These are phyloP conservation scores for Avena atlantica DNA, from an alignment of 176 grass and related monocot genomes.

Conservation along the genomic window DNA sequence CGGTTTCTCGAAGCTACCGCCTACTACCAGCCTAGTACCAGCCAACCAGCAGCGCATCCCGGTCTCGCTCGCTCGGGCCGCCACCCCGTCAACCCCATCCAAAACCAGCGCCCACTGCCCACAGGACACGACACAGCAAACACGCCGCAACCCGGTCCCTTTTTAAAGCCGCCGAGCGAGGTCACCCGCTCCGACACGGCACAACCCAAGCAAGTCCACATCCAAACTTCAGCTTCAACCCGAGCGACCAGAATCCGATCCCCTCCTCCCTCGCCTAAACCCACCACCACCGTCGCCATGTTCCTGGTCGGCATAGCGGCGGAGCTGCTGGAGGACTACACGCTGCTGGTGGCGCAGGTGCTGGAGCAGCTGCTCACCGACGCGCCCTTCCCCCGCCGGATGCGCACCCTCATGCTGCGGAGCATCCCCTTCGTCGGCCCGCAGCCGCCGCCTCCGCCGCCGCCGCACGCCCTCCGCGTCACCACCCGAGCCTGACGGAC, in stretches of 20 bases:
- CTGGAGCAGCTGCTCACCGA: slow-evolving; percentile 76
- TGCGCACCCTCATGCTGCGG: slow-evolving; percentile 91
- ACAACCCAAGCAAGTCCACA: slow-evolving; percentile 12
- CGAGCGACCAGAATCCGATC: neutral
- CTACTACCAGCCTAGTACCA: neutral
- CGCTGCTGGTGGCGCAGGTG: slow-evolving; percentile 69
- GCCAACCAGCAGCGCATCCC: neutral
- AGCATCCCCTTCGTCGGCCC: slow-evolving; percentile 77
- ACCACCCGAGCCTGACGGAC: slow-evolving; percentile 43
- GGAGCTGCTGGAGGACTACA: slow-evolving; percentile 95
- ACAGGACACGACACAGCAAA: slow-evolving; percentile 26
- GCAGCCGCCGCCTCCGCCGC: slow-evolving; percentile 55
- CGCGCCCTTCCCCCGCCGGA: slow-evolving; percentile 76
- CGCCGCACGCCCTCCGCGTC: slow-evolving; percentile 67
- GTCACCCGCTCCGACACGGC: neutral
- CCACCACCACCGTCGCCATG: slow-evolving; percentile 41
- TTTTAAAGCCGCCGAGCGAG: slow-evolving; percentile 20
- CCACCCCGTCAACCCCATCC: slow-evolving; percentile 23
- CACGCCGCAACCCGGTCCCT: neutral
- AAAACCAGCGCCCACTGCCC: slow-evolving; percentile 44
- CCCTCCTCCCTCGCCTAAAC: neutral
- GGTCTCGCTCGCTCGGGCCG: neutral
- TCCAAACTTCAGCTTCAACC: slow-evolving; percentile 1
- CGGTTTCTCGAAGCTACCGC: slow-evolving; percentile 29
- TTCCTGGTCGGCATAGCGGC: slow-evolving; percentile 81